Evolutionary conservation across 139 green algal genomes (phyloP), one percentile per base, ranked within the genome.

Genomic region (Chara braunii): DNA sequence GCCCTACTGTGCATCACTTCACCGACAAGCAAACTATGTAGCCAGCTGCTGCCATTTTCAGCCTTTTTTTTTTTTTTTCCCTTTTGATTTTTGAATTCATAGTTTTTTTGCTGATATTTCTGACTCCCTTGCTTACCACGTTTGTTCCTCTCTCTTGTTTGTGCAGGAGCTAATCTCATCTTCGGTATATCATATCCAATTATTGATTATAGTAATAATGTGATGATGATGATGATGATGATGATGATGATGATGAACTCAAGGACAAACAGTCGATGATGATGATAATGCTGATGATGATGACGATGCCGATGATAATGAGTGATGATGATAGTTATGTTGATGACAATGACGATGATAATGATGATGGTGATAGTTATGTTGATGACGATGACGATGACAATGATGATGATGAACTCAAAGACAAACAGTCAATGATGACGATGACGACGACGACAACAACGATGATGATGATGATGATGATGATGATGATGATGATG

Each of bases 201-300:
- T 0, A 32, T 14, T 7, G 29, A 26, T 33, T 51, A 22, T 4
- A 22, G 4, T 51, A 22, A 22, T 22, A 33, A 59, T n/a, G 45
- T n/a, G 50, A 22, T 56, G 50, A 59, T 14, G 50, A 45, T 14
- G 50, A 59, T 14, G 14, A 45, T 14, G 50, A 59, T 40, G 50
- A 45, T 56, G 50, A 59, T 14, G 40, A 48, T 48, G 40, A 48
- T 48, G 40, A 48, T 48, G 40, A 48, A n/a, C 18, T n/a, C 18
- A 18, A 48, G 14, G 40, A 48, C n/a, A n/a, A n/a, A n/a, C n/a
- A n/a, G n/a, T n/a, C n/a, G 50, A 59, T n/a, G 50, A 22, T 56
- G 50, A 59, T 14, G 50, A 45, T 14, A 22, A 59, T 14, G 14
- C 14, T 14, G 50, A 59, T 40, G 50, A 45, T 56, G 50, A 59